phyloP scores from a whole-genome alignment of 2,329 filamentous ascomycete species.

The Graphilbum fragrans region DNA sequence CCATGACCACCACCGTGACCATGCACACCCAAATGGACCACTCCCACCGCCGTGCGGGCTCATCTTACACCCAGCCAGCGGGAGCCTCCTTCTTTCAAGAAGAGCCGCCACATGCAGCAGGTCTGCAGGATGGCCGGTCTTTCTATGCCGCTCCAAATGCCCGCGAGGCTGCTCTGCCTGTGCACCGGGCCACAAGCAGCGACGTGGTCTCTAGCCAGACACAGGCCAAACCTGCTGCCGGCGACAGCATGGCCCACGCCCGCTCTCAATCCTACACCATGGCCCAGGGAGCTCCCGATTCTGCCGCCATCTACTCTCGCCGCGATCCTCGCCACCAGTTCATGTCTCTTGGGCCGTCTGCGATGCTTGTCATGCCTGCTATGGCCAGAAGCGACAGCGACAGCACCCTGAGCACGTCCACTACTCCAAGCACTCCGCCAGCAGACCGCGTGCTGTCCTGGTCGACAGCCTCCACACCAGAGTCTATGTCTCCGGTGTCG shows the following conservation, averaged over 20 bases:
- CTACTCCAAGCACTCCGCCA: constrained; percentile 2
- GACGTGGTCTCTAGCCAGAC: too few relatives aligned
- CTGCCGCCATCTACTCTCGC: background rate
- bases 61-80: too few relatives aligned
- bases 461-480: constrained; percentile 8
- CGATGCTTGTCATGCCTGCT: background rate
- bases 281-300: background rate
- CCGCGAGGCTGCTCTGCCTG: too few relatives aligned
- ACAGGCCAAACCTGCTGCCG: too few relatives aligned
- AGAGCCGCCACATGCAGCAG: too few relatives aligned
- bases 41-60: too few relatives aligned
- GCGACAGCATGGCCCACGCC: background rate
- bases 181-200: too few relatives aligned
- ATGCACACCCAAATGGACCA: too few relatives aligned
- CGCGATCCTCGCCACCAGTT: background rate
- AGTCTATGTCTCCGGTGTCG: constrained; percentile 7
- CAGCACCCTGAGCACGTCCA: constrained; percentile 7
- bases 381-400: constrained; percentile 6
- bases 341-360: background rate
- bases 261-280: background rate
- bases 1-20: too few relatives aligned
- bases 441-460: constrained; percentile 3
- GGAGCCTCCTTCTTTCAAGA: too few relatives aligned
- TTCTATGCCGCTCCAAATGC: too few relatives aligned
- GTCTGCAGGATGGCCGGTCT: too few relatives aligned